Conservation (phyloP, 1,139 yeast species). For the Trichomonascaceae sp. region DNA sequence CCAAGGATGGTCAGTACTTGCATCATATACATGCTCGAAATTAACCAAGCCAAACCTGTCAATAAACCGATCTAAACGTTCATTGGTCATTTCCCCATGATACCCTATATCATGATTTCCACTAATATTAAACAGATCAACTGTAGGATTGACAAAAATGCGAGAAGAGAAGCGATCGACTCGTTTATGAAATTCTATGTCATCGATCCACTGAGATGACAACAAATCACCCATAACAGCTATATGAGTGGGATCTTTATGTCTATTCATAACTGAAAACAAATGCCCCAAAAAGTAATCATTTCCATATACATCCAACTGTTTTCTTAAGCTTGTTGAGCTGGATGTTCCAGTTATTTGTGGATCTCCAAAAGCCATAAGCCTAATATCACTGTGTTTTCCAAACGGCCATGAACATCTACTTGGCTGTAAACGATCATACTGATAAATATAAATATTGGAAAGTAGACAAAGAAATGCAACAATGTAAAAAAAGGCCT, state of each 20-base stretch:
- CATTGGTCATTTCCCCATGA: conserved; percentile 90
- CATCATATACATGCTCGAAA: conserved; percentile 61
- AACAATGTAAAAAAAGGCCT: neutral
- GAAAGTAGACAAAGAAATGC: conserved; percentile 6
- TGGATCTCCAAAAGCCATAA: conserved; percentile 87
- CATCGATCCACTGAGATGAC: conserved; percentile 94
- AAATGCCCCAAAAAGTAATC: conserved; percentile 85
- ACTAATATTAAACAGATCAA: conserved; percentile 56
- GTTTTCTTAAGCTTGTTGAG: conserved; percentile 61
- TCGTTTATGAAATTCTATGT: conserved; percentile 75
- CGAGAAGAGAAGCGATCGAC: conserved; percentile 57
- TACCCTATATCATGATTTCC: conserved; percentile 98
- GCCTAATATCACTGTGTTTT: conserved; percentile 19
- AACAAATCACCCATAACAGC: conserved; percentile 90
- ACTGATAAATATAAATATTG: conserved; percentile 21
- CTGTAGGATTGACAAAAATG: conserved; percentile 21
- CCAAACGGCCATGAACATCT: conserved; percentile 26
- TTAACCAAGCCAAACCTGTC: conserved; percentile 77
- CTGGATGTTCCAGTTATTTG: conserved; percentile 87
- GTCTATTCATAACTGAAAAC: conserved; percentile 52
- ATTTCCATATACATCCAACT: conserved; percentile 81
- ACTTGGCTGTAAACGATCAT: conserved; percentile 18
- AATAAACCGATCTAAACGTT: conserved; percentile 76
- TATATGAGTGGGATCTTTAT: conserved; percentile 70
- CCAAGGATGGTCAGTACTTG: conserved; percentile 42